Percentiles rank a stretch among this genome's conserved stretches.
phyloP scores from a whole-genome alignment of 1,139 yeast genomes.

The Arxiozyma heterogenica region DNA sequence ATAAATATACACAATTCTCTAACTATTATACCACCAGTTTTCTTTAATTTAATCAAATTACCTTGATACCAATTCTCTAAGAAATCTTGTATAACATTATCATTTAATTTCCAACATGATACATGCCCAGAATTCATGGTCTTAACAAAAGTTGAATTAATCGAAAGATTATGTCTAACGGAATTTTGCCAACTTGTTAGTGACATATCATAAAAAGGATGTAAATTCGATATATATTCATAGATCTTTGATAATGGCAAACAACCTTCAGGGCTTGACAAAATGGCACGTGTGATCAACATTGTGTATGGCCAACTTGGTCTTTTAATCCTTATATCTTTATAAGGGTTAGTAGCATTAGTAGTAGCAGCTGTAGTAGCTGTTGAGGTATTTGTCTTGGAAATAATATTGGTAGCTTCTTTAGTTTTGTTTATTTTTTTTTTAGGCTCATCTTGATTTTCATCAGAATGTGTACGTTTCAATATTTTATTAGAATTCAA shows the following conservation, averaged over 20 bases:
- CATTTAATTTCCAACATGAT: slow-evolving; percentile 72
- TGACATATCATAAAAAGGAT: slow-evolving; percentile 62
- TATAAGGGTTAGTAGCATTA: background rate
- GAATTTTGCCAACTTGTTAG: slow-evolving; percentile 91
- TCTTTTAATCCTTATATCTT: slow-evolving; percentile 33
- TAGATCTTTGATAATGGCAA: slow-evolving; percentile 84
- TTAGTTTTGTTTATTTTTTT: background rate
- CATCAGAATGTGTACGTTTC: background rate
- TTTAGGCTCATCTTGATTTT: too few species aligned
- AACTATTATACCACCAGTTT: slow-evolving; percentile 72
- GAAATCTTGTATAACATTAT: slow-evolving; percentile 72
- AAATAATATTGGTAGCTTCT: background rate
- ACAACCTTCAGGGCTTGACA: slow-evolving; percentile 77
- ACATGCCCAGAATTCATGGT: background rate
- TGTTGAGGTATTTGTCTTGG: background rate
- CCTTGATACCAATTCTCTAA: slow-evolving; percentile 69
- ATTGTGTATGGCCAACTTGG: slow-evolving; percentile 96
- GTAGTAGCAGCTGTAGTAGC: background rate
- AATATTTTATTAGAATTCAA: too few species aligned
- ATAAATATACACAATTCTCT: slow-evolving; percentile 67
- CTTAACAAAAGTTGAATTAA: slow-evolving; percentile 81
- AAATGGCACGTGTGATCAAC: slow-evolving; percentile 92
- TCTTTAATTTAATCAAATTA: slow-evolving; percentile 49
- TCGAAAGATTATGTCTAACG: slow-evolving; percentile 68
- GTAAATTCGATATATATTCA: slow-evolving; percentile 51